phyloP scores from a whole-genome alignment of 192 early-diverging fungal genomes.

The Chytriomyces sp. region DNA sequence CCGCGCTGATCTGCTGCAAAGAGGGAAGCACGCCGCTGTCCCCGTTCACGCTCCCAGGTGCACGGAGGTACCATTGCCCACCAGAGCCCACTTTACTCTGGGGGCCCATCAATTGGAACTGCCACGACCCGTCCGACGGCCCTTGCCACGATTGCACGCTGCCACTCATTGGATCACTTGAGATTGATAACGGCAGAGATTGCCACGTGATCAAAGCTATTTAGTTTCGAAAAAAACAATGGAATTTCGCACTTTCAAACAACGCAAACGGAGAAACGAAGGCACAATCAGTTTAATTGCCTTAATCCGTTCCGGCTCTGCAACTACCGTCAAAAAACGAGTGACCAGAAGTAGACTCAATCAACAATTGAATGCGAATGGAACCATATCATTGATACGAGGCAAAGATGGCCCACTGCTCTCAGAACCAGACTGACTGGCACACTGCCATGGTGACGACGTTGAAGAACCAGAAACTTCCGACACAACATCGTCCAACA shows the following conservation, averaged over 20 bases:
- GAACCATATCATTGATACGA: conserved; percentile 83
- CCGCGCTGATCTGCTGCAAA: not conserved
- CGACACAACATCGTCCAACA: not conserved
- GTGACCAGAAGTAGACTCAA: conserved; percentile 36
- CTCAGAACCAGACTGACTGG: not conserved
- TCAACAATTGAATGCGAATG: conserved; percentile 68
- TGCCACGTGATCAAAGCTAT: no score
- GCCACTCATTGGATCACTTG: no score
- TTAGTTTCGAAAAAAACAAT: no score
- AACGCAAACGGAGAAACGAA: no score
- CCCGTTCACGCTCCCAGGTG: not conserved
- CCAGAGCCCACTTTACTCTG: conserved; percentile 19
- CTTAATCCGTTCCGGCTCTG: no score
- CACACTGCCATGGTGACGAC: not conserved
- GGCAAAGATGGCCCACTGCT: conserved; percentile 59
- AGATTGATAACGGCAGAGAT: no score
- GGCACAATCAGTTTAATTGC: no score
- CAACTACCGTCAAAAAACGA: no score
- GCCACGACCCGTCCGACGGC: not conserved
- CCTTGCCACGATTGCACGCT: not conserved
- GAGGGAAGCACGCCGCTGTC: not conserved
- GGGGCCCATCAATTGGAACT: conserved; percentile 11
- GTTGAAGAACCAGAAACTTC: not conserved
- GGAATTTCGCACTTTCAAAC: no score
- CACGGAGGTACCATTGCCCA: conserved; percentile 14